Conservation (phyloP, 2,329 filamentous ascomycete species). For the Aspergillus quadrilineatus region DNA sequence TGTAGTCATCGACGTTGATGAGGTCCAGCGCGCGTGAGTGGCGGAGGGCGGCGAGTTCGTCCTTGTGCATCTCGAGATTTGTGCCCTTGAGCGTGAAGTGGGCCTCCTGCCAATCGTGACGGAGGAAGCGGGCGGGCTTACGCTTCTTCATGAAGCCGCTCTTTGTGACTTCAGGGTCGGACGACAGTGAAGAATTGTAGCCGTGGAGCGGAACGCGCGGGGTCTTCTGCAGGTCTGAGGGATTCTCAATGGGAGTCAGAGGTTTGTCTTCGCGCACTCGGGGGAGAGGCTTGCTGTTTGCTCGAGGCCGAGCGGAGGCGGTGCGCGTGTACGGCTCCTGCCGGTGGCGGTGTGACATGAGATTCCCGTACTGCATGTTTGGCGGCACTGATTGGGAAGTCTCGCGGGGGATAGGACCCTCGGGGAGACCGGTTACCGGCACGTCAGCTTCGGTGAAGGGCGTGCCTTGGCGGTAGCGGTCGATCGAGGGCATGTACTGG, state of each 20-base stretch:
- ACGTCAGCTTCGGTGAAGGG: slow-evolving; percentile 90
- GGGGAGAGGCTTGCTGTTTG: slow-evolving; percentile 22
- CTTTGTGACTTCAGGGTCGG: slow-evolving; percentile 21
- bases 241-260: slow-evolving; percentile 32
- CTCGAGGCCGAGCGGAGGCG: slow-evolving; percentile 22
- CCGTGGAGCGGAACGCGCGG: slow-evolving; percentile 22
- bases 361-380: slow-evolving; percentile 76
- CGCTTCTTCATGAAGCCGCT: slow-evolving; percentile 64
- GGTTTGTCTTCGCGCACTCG: slow-evolving; percentile 28
- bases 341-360: slow-evolving; percentile 39
- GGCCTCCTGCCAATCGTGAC: slow-evolving; percentile 88
- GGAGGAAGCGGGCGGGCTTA: slow-evolving; percentile 69
- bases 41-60: slow-evolving; percentile 24
- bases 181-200: slow-evolving; percentile 16
- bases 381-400: slow-evolving; percentile 88
- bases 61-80: slow-evolving; percentile 34
- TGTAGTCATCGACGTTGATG: slow-evolving; percentile 61
- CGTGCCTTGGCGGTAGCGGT: slow-evolving; percentile 64
- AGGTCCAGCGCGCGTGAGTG: slow-evolving; percentile 65
- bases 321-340: slow-evolving; percentile 34
- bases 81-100: slow-evolving; percentile 82
- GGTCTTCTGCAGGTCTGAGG: slow-evolving; percentile 26
- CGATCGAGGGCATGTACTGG: too few species aligned
- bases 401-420: slow-evolving; percentile 73
- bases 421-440: slow-evolving; percentile 70